A percentile compares a stretch with the other conserved stretches of the same genome.
These are phyloP conservation scores for Inga laurina DNA, from an alignment of 306 rosid genomes.

Conservation along the genomic window DNA sequence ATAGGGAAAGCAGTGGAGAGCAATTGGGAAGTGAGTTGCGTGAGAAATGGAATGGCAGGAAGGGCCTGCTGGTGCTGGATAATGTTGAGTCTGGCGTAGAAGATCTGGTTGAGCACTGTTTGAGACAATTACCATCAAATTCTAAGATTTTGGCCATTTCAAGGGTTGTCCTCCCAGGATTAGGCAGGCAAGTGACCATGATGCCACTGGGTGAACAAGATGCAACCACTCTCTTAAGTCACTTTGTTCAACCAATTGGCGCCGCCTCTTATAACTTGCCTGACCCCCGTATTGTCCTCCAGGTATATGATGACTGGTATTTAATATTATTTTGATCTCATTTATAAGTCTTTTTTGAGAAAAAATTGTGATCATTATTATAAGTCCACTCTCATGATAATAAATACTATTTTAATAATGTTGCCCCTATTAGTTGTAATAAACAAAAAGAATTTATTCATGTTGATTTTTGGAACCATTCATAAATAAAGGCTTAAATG, in stretches of 20 bases:
- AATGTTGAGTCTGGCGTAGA: conserved; percentile 39
- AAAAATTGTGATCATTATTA: too few species aligned
- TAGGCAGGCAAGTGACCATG: conserved; percentile 20
- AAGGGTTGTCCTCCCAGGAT: conserved; percentile 30
- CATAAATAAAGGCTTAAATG: too few species aligned
- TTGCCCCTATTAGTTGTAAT: too few species aligned
- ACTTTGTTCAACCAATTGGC: conserved; percentile 29
- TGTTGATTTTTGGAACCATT: too few species aligned
- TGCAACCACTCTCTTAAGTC: conserved; percentile 38
- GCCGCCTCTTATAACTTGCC: too few species aligned
- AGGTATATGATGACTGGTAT: too few species aligned
- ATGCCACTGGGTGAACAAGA: conserved; percentile 9
- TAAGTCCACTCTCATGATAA: too few species aligned
- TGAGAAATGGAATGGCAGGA: not conserved
- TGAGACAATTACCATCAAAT: conserved; percentile 27
- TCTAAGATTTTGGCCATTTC: not conserved
- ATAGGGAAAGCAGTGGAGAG: conserved; percentile 4
- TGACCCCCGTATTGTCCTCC: too few species aligned
- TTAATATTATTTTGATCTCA: too few species aligned
- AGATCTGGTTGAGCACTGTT: conserved; percentile 25
- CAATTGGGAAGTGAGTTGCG: conserved; percentile 5
- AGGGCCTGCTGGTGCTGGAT: conserved; percentile 43
- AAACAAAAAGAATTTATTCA: too few species aligned
- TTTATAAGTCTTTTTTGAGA: too few species aligned
- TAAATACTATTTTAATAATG: too few species aligned